phyloP scores from a whole-genome alignment of 306 rosid species.

The Ormosia semicastrata region DNA sequence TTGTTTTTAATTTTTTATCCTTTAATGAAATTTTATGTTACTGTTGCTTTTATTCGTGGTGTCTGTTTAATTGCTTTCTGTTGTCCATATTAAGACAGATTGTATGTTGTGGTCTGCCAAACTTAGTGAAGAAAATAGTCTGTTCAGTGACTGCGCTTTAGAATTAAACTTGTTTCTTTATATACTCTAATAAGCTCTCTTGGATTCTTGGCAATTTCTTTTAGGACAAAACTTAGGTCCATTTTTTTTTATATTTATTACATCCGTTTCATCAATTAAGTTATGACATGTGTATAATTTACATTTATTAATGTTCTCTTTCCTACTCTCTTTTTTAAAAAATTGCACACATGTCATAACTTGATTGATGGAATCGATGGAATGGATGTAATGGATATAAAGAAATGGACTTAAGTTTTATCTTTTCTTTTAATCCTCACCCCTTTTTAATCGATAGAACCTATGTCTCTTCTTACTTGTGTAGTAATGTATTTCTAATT shows the following conservation, averaged over 20 bases:
- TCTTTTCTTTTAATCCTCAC: too few relatives aligned
- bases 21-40: background rate
- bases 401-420: too few relatives aligned
- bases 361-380: too few relatives aligned
- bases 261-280: too few relatives aligned
- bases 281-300: too few relatives aligned
- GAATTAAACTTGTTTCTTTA: background rate
- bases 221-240: too few relatives aligned
- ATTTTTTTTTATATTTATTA: too few relatives aligned
- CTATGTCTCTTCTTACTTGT: background rate
- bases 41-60: background rate
- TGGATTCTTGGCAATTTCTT: background rate
- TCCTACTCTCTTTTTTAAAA: too few relatives aligned
- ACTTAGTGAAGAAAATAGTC: background rate
- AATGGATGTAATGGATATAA: too few relatives aligned
- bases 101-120: background rate
- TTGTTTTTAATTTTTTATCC: background rate
- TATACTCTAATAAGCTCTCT: conserved; percentile 16
- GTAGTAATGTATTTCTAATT: conserved; percentile 2
- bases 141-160: background rate
- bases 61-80: background rate
- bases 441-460: background rate
- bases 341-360: too few relatives aligned
- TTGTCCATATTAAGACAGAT: background rate
- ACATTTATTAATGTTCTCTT: too few relatives aligned